Evolutionary conservation across 192 early-diverging fungal species (phyloP).

Genomic region (Backusella parvicylindrica): DNA sequence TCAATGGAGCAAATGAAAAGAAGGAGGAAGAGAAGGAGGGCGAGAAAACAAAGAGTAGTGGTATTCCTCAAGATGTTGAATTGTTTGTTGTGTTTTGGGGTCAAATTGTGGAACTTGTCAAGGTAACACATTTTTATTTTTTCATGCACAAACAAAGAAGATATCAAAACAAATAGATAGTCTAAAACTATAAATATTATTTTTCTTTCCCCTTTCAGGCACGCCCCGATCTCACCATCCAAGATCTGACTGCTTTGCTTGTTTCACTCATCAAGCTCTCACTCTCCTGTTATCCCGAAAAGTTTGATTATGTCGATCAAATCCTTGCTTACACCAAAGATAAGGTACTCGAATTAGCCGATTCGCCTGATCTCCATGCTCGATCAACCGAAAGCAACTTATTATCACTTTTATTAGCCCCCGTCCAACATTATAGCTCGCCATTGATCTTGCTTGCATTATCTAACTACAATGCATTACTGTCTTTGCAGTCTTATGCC

Average conservation of each 20-base stretch:
- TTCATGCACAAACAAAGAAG: not conserved
- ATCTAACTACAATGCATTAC: conserved; percentile 76
- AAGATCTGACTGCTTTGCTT: conserved; percentile 89
- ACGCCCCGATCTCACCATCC: conserved; percentile 87
- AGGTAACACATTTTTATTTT: conserved; percentile 40
- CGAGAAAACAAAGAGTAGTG: conserved; percentile 50
- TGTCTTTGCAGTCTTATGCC: conserved; percentile 78
- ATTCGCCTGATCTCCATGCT: conserved; percentile 67
- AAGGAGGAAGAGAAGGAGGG: conserved; percentile 9
- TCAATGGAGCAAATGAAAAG: conserved; percentile 11
- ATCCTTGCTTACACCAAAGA: conserved; percentile 89
- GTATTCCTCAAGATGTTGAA: conserved; percentile 82
- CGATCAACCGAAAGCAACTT: conserved; percentile 71
- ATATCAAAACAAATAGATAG: not conserved
- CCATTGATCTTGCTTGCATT: conserved; percentile 68
- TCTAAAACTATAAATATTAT: not conserved
- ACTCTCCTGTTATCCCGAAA: conserved; percentile 88
- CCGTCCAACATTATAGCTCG: conserved; percentile 73
- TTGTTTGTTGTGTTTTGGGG: conserved; percentile 98
- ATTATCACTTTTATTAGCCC: conserved; percentile 78
- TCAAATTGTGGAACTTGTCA: conserved; percentile 90
- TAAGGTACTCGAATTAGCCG: conserved; percentile 58
- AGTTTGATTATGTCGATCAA: conserved; percentile 83
- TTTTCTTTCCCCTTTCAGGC: conserved; percentile 42
- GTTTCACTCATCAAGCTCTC: conserved; percentile 88